These are phyloP conservation scores for Kernera saxatilis DNA, from an alignment of 345 rosid genomes.

Conservation along the genomic window DNA sequence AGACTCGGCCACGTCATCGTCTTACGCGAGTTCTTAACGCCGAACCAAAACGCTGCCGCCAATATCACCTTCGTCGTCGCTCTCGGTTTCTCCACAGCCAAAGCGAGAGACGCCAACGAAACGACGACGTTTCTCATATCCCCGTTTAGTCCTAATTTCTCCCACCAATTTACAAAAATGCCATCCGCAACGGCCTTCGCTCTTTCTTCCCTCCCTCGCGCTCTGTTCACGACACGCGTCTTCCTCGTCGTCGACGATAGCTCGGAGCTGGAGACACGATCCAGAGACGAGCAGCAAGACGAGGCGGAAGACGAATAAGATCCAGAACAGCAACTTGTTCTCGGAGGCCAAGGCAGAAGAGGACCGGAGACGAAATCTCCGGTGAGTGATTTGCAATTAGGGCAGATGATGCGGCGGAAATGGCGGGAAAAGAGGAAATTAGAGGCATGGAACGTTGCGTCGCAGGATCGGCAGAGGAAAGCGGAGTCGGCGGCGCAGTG, in stretches of 20 bases:
- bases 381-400: conserved; percentile 23
- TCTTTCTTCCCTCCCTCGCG: neutral
- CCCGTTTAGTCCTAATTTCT: conserved; percentile 5
- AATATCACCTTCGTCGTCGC: conserved; percentile 3
- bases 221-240: neutral
- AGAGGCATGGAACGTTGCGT: conserved; percentile 21
- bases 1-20: conserved; percentile 12
- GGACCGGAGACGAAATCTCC: conserved; percentile 26
- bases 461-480: conserved; percentile 31
- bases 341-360: conserved; percentile 10
- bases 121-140: conserved; percentile 17
- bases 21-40: neutral
- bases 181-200: conserved; percentile 4
- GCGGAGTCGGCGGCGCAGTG: conserved; percentile 33
- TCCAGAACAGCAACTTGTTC: neutral
- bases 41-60: conserved; percentile 35
- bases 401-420: conserved; percentile 31
- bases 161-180: conserved; percentile 29
- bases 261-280: conserved; percentile 21
- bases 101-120: conserved; percentile 24
- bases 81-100: conserved; percentile 13
- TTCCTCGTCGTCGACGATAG: conserved; percentile 10
- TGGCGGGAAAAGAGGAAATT: conserved; percentile 32
- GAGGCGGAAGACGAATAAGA: neutral
- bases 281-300: conserved; percentile 19